Evolutionary conservation across 208 protist genomes (phyloP).

Genomic region (Blechomonas ayalai): DNA sequence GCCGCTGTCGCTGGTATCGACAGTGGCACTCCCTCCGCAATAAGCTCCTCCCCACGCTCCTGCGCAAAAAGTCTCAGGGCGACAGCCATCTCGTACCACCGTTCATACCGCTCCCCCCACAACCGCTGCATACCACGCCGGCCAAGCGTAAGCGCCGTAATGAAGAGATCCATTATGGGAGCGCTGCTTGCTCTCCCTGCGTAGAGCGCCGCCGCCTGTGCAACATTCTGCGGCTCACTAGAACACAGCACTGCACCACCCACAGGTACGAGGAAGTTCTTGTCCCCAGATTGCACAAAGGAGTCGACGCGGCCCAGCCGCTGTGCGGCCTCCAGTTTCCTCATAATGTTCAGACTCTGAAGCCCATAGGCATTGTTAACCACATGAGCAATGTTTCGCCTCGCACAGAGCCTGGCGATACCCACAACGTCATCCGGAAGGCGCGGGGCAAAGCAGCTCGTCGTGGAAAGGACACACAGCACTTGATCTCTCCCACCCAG

Average conservation of each 20-base stretch:
- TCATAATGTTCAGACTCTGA: conserved; percentile 84
- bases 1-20: not conserved
- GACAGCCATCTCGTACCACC: conserved; percentile 17
- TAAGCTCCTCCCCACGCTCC: conserved; percentile 35
- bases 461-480: conserved; percentile 95
- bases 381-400: conserved; percentile 85
- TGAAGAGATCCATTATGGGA: conserved; percentile 94
- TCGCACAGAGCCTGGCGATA: conserved; percentile 86
- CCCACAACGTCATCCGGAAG: conserved; percentile 92
- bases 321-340: conserved; percentile 62
- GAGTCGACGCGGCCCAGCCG: conserved; percentile 86
- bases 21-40: conserved; percentile 14
- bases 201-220: conserved; percentile 54
- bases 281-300: conserved; percentile 97
- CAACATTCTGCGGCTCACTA: conserved; percentile 20
- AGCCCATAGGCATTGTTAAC: conserved; percentile 99
- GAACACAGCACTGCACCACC: conserved; percentile 77
- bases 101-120: conserved; percentile 62
- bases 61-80: conserved; percentile 42
- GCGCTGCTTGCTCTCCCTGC: conserved; percentile 90
- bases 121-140: conserved; percentile 58
- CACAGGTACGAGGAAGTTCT: conserved; percentile 99
- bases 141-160: conserved; percentile 95
- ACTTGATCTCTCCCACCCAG: conserved; percentile 64
- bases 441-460: conserved; percentile 97